Conservation (phyloP, 441 rosid genomes). For the Flueggea neowawraea region DNA sequence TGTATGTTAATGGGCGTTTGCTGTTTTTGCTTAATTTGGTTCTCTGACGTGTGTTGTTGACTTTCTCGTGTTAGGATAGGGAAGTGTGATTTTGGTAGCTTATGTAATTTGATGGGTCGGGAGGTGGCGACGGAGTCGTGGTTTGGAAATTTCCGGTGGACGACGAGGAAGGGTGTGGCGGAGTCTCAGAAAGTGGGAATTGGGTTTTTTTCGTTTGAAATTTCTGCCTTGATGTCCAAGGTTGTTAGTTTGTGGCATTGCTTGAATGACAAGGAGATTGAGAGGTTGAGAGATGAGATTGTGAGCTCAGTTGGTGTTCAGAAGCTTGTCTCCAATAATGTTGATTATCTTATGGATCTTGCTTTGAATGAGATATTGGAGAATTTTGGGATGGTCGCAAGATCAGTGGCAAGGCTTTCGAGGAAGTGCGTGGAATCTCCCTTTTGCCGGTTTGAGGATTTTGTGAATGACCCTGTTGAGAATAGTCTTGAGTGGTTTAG, state of each 20-base stretch:
- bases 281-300: slow-evolving; percentile 42
- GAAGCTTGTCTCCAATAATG: slow-evolving; percentile 48
- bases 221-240: slow-evolving; percentile 52
- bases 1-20: too few relatives aligned
- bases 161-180: slow-evolving; percentile 27
- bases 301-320: slow-evolving; percentile 36
- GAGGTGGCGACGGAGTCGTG: slow-evolving; percentile 45
- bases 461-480: slow-evolving; percentile 40
- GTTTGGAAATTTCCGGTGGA: slow-evolving; percentile 45
- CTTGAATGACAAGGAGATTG: slow-evolving; percentile 41
- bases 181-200: slow-evolving; percentile 37
- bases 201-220: slow-evolving; percentile 61
- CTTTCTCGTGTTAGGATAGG: background rate
- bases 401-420: slow-evolving; percentile 46
- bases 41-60: background rate
- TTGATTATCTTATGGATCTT: slow-evolving; percentile 50
- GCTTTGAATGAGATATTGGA: slow-evolving; percentile 51
- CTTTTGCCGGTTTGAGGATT: slow-evolving; percentile 41
- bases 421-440: slow-evolving; percentile 44
- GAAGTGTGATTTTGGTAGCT: background rate
- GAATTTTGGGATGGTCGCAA: slow-evolving; percentile 42
- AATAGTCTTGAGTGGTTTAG: slow-evolving; percentile 45
- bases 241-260: slow-evolving; percentile 50
- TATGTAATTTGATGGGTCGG: slow-evolving; percentile 24
- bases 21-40: too few relatives aligned